Conservation (phyloP, 2,329 filamentous ascomycete genomes). For the Botrytis deweyae region DNA sequence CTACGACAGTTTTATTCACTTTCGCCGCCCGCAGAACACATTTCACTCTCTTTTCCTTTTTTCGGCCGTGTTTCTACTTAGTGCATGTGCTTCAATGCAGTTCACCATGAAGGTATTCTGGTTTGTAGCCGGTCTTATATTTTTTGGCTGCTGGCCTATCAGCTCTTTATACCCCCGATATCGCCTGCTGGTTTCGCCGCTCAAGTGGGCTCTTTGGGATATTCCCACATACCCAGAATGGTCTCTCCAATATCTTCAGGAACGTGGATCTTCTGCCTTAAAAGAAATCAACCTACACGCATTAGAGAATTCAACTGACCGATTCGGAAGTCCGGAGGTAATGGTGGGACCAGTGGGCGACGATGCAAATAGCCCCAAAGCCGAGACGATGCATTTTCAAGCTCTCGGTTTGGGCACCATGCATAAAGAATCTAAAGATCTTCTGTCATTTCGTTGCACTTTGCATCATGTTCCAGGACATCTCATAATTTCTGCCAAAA, state of each 20-base stretch:
- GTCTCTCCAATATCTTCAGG: constrained; percentile 37
- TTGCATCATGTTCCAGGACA: constrained; percentile 23
- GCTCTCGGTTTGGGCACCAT: background rate
- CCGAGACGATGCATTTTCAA: background rate
- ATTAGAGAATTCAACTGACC: background rate
- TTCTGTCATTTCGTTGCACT: constrained; percentile 28
- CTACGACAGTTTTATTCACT: constrained; percentile 43
- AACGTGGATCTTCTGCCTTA: constrained; percentile 23
- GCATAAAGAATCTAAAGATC: constrained; percentile 5
- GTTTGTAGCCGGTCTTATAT: constrained; percentile 36
- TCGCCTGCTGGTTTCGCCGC: constrained; percentile 40
- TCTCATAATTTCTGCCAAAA: constrained; percentile 25
- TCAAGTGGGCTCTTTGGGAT: constrained; percentile 41
- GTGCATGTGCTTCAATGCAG: constrained; percentile 31
- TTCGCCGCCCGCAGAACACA: constrained; percentile 39
- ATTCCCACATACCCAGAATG: constrained; percentile 43
- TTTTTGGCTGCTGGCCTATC: constrained; percentile 42
- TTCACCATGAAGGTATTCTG: constrained; percentile 38
- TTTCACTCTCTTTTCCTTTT: constrained; percentile 35
- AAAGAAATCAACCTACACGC: constrained; percentile 9
- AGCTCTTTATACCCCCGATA: constrained; percentile 40
- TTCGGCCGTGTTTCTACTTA: constrained; percentile 30
- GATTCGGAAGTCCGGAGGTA: background rate
- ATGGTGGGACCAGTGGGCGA: background rate
- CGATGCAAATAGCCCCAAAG: background rate